Conservation (phyloP, 2,329 filamentous ascomycete species). For the Teratosphaeria epicoccoides region DNA sequence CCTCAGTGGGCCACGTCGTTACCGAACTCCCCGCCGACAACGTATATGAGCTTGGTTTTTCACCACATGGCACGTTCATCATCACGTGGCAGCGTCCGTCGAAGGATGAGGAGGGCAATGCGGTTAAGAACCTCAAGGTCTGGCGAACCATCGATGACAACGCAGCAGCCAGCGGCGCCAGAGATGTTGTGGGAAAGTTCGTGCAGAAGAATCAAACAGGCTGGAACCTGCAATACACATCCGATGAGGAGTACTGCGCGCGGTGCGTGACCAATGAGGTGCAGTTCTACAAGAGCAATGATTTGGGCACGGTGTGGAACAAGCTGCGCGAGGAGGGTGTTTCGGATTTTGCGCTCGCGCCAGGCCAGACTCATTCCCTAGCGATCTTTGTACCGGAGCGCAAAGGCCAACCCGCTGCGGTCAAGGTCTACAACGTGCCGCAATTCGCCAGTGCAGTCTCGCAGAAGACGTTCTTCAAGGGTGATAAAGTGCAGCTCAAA, state of each 20-base stretch:
- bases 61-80: constrained; percentile 79
- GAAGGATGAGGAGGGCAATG: constrained; percentile 89
- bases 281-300: constrained; percentile 85
- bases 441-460: constrained; percentile 74
- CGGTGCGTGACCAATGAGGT: constrained; percentile 94
- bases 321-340: constrained; percentile 89
- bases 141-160: constrained; percentile 73
- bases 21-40: constrained; percentile 67
- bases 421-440: constrained; percentile 90
- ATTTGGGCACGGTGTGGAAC: constrained; percentile 83
- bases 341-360: constrained; percentile 76
- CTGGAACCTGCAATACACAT: constrained; percentile 96
- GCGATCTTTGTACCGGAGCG: constrained; percentile 92
- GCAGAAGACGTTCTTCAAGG: constrained; percentile 99
- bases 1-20: constrained; percentile 62
- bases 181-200: constrained; percentile 68
- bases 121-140: constrained; percentile 92
- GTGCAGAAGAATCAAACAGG: constrained; percentile 93
- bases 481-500: constrained; percentile 96
- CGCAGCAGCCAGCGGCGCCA: constrained; percentile 52
- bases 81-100: constrained; percentile 92
- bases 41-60: constrained; percentile 92
- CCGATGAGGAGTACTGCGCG: constrained; percentile 86
- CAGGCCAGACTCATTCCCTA: constrained; percentile 80
- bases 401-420: constrained; percentile 82